phyloP scores from a whole-genome alignment of 2,329 filamentous ascomycete genomes.

The Rhynchosporium graminicola region DNA sequence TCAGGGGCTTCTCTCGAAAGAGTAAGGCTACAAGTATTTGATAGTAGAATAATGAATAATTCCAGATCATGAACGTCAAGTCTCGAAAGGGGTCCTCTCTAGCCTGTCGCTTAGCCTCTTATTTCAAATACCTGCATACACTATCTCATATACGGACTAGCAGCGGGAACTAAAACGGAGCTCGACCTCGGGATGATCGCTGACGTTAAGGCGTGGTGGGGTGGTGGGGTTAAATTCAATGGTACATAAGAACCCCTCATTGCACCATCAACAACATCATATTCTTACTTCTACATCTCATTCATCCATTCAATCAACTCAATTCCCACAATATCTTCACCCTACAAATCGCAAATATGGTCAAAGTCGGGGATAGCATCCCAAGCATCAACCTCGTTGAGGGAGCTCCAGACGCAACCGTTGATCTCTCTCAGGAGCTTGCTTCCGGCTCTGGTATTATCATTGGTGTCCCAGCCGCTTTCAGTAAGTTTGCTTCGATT shows the following conservation, averaged over 20 bases:
- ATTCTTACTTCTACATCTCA: neutral
- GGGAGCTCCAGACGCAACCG: constrained; percentile 82
- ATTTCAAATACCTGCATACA: constrained; percentile 13
- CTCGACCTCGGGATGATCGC: neutral
- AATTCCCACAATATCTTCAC: neutral
- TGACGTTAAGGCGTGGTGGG: neutral
- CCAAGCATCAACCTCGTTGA: constrained; percentile 78
- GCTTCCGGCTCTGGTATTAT: constrained; percentile 72
- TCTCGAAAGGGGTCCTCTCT: neutral
- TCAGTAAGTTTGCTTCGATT: constrained; percentile 49
- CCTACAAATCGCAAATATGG: constrained; percentile 43
- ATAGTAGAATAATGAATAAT: neutral
- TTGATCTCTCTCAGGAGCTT: constrained; percentile 78
- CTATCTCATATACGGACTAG: neutral
- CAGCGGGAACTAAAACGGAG: constrained; percentile 13
- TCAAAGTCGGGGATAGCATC: constrained; percentile 78
- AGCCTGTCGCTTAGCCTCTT: constrained; percentile 5
- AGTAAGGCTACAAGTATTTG: neutral
- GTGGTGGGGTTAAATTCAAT: constrained; percentile 2
- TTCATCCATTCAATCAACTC: neutral
- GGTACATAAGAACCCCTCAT: constrained; percentile 17
- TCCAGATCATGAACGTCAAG: neutral
- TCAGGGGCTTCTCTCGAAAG: neutral
- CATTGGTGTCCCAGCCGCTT: constrained; percentile 81
- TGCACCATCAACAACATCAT: neutral